Evolutionary conservation across 495 filamentous ascomycete species (phyloP), one percentile per base, ranked within the genome.

Genomic region (Penicillium atrosanguineum): DNA sequence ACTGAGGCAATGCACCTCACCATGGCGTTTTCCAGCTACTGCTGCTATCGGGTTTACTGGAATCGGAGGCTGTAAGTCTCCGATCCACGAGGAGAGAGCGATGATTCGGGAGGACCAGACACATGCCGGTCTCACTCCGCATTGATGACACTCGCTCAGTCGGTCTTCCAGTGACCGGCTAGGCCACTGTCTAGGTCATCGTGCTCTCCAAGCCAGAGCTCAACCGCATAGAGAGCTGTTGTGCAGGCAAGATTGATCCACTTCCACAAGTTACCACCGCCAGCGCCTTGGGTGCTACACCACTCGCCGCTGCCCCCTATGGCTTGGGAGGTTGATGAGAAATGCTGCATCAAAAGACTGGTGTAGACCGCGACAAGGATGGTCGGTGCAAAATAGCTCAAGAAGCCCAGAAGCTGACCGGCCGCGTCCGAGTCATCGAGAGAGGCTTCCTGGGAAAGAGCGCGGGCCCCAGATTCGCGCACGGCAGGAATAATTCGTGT

Each of bases 401-500:
- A 77, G 41, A 95, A 78, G 6, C 85, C 90, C 18, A 96, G 72
- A 6, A 95, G 67, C 52, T 86, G 85, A 55, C 86, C 86, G 40
- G 90, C 90, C 0, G 82, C 89, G 59, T 97, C 94, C 25, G 78
- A 82, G 53, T 97, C 93, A 48, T 96, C 90, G 23, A 95, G 75
- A 26, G 83, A 84, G 12, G 90, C 85, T 63, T 95, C 91, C 50
- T 94, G 83, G 52, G 87, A 87, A 19, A 96, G 77, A 8, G 87
- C 90, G 38, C 85, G 81, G 9, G 90, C 89, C 12, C 92, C 92
- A 21, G 86, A 84, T 63, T 95, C 91, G 20, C 88, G 83, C 4
- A 98, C 85, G 1, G 92, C 91, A 3, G 94, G 94, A 44, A 98
- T 96, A 59, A 98, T 97, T 44, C 91, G 85, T n/a, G 91, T 95